phyloP scores from a whole-genome alignment of 2,329 filamentous ascomycete species.

The Emericellopsis cladophorae region DNA sequence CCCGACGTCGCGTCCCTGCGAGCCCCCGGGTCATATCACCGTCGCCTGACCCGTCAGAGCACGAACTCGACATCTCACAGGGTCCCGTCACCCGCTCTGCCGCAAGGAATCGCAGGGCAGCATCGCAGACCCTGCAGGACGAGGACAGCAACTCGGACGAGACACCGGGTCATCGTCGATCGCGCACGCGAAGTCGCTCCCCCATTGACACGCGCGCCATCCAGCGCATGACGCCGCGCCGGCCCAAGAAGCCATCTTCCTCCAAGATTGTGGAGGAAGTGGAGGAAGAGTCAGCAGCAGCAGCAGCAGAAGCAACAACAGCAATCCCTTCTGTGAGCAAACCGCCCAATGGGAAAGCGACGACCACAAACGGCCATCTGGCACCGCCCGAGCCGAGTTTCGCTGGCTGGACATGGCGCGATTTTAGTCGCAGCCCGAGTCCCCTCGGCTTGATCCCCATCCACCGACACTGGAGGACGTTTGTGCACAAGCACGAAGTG shows the following conservation, averaged over 20 bases:
- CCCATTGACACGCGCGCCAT: conserved; percentile 42
- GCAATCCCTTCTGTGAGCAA: background rate
- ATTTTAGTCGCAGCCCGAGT: conserved; percentile 82
- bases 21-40: conserved; percentile 85
- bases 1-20: conserved; percentile 46
- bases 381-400: conserved; percentile 52
- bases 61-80: conserved; percentile 34
- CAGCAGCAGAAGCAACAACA: background rate
- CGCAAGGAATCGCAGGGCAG: conserved; percentile 41
- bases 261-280: conserved; percentile 8
- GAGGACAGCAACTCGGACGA: conserved; percentile 41
- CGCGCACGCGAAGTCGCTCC: conserved; percentile 60
- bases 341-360: conserved; percentile 18
- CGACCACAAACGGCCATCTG: conserved; percentile 48
- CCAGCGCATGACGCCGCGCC: conserved; percentile 37
- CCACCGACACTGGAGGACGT: conserved; percentile 78
- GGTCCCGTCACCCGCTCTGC: conserved; percentile 69
- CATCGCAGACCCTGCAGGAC: conserved; percentile 31
- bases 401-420: conserved; percentile 67
- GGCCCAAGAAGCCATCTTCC: conserved; percentile 14
- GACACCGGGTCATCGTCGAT: conserved; percentile 39
- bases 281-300: background rate
- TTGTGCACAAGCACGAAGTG: conserved; percentile 95
- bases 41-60: conserved; percentile 49
- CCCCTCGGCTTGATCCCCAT: conserved; percentile 91